These are phyloP conservation scores for Triticum urartu DNA, from an alignment of 176 grass and related monocot species.

Conservation along the genomic window DNA sequence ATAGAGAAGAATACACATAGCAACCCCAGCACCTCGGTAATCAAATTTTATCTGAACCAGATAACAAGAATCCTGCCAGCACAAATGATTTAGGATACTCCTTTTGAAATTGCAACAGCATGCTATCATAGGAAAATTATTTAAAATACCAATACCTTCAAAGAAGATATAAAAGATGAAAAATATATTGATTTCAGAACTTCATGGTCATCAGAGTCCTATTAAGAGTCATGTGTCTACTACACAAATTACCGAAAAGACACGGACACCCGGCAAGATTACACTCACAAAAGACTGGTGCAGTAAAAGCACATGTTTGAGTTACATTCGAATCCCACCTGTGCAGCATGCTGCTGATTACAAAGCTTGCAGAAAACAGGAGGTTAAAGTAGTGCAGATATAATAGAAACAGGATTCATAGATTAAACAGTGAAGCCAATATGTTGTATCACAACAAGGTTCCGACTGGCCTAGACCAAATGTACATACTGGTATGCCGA, in stretches of 20 bases:
- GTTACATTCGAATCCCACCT: background rate
- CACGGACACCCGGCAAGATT: background rate
- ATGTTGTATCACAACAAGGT: background rate
- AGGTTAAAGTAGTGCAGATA: background rate
- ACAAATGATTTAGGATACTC: background rate
- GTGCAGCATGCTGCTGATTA: background rate
- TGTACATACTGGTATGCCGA: background rate
- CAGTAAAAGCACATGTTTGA: background rate
- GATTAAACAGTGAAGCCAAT: background rate
- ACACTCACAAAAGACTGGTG: background rate
- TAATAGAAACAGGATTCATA: background rate
- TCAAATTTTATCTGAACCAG: background rate
- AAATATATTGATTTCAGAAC: background rate
- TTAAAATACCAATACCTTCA: background rate
- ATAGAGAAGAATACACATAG: background rate
- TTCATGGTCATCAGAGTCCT: background rate
- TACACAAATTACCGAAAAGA: background rate
- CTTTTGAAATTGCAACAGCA: background rate
- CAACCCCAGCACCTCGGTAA: background rate
- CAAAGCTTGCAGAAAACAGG: slow-evolving; percentile 8
- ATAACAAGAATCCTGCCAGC: background rate
- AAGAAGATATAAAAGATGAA: background rate
- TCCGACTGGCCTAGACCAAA: background rate
- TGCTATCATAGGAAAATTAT: background rate
- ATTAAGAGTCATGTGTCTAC: background rate